Evolutionary conservation across 257 asterid genomes (phyloP), one percentile per base, ranked within the genome.

Genomic region (Ophiorrhiza pumila): DNA sequence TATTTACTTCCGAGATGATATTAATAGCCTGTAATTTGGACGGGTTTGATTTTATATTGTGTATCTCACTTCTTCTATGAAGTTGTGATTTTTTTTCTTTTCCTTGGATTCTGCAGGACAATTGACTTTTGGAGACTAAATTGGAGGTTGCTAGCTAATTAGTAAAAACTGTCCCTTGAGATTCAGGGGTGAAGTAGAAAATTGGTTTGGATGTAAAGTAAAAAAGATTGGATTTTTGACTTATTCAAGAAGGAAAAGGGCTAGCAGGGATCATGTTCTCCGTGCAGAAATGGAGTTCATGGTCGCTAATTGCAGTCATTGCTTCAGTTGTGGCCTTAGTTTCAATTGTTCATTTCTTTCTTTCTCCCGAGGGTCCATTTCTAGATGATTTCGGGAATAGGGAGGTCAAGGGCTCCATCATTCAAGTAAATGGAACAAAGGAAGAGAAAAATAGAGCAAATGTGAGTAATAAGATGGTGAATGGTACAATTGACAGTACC

Each of bases 251-350:
- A 43, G 77, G 72, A 32, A 71, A 35, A 42, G 41, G 60, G 58
- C 73, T 74, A 18, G 31, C 53, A 37, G 89, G 87, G 87, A 85
- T 88, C 87, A 93, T 91, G 98, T 77, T 77, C 74, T 78, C 87
- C 85, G 71, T 80, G 83, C 95, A 85, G 89, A 93, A 88, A 87
- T 85, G 96, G 91, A 90, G 85, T 76, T 88, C 97, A 83, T 90
- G 93, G 96, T 88, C 97, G 85, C 85, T 85, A 42, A 85, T 79
- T 70, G 89, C 87, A 45, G 70, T 84, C 22, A 74, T 84, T 70
- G 96, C 91, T 83, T 88, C 91, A 47, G 29, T 88, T 72, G 72
- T 90, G 78, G 87, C 87, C n/a, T 68, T 91, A 75, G 84, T 90
- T 71, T 85, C 97, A 3, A 83, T 90, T 11, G 80, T 94, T 80